These are phyloP conservation scores for Uncinocarpus reesii DNA, from an alignment of 2,329 filamentous ascomycete species.

Conservation along the genomic window DNA sequence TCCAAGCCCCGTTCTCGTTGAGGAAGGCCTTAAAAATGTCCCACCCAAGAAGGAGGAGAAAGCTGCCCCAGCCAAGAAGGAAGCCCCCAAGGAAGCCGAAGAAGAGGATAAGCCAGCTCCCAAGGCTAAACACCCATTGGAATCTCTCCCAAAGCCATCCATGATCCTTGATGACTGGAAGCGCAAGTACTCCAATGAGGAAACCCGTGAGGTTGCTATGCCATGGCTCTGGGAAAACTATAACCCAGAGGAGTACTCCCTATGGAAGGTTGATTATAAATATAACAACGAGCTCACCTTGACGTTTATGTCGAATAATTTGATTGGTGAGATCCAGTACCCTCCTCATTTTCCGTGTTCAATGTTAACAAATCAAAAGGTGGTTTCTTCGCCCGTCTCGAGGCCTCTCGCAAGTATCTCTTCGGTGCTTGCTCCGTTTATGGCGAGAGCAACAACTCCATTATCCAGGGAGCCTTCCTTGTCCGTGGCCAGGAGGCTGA, in stretches of 20 bases:
- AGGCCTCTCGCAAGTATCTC: conserved; percentile 95
- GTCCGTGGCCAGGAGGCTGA: conserved; percentile 79
- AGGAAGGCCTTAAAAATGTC: conserved; percentile 63
- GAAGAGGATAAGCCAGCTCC: conserved; percentile 57
- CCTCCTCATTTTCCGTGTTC: background rate
- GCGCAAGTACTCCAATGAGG: conserved; percentile 95
- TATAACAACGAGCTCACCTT: conserved; percentile 97
- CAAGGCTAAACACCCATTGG: conserved; percentile 95
- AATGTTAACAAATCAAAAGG: conserved; percentile 32
- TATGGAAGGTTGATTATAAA: conserved; percentile 95
- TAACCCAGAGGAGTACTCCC: conserved; percentile 88
- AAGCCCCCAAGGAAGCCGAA: conserved; percentile 44
- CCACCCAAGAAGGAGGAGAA: conserved; percentile 61
- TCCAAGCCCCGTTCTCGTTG: conserved; percentile 65
- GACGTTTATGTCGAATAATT: conserved; percentile 98
- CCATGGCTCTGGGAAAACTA: conserved; percentile 98
- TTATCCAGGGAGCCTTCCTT: conserved; percentile 89
- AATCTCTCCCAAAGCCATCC: conserved; percentile 66
- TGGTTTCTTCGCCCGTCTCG: conserved; percentile 95
- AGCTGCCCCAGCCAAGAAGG: conserved; percentile 42
- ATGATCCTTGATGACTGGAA: conserved; percentile 95
- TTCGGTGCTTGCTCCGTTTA: conserved; percentile 88
- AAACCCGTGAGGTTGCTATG: conserved; percentile 68
- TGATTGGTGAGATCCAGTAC: conserved; percentile 54
- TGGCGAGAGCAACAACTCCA: conserved; percentile 74